Base-by-base conservation (phyloP, 2,329 filamentous ascomycete genomes). In the Diaporthe helianthi region DNA sequence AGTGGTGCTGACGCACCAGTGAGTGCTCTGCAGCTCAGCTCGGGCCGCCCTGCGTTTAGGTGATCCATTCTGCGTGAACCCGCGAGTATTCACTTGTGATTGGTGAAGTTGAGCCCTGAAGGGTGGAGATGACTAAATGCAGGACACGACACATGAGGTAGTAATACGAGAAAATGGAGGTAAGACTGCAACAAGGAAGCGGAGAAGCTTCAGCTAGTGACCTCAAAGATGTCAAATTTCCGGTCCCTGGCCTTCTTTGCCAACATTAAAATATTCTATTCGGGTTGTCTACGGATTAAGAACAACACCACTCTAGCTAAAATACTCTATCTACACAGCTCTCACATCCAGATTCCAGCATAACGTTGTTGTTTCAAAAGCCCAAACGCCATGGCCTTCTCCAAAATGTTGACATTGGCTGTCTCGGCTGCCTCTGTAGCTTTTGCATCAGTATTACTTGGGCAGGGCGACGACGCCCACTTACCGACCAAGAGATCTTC, bases 401-500 rank as follows among this genome's bases (percentile, higher is more conserved):
- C 29, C 41, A 58, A 22, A 29, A 10, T 49, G n/a, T 36, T 60
- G 38, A 55, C 26, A 22, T 17, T 58, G 53, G 65, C 51, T 4
- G n/a, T 47, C 41, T 67, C 31, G 10, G 52, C 51, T 19, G 26
- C 65, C 38, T 26, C 38, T 24, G n/a, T 51, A 7, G 65, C 46
- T 15, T 31, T 1, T 26, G 65, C 65, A 41, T 60, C 41, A 13
- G 52, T 58, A 13, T 24, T 58, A 13, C 36, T 58, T 15, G 65
- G 65, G 15, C 51, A 67, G 38, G 22, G 26, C 3, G n/a, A 49
- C 3, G n/a, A 49, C 17, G 22, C 65, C 13, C 41, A 36, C 33
- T 38, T 24, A 5, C 52, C 52, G 15, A 55, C 51, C 13, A 67
- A 67, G 29, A 67, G 65, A 49, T 58, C 51, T 3, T 44, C 53